Conservation (phyloP, 495 filamentous ascomycete species). For the Hyaloscypha finlandica region DNA sequence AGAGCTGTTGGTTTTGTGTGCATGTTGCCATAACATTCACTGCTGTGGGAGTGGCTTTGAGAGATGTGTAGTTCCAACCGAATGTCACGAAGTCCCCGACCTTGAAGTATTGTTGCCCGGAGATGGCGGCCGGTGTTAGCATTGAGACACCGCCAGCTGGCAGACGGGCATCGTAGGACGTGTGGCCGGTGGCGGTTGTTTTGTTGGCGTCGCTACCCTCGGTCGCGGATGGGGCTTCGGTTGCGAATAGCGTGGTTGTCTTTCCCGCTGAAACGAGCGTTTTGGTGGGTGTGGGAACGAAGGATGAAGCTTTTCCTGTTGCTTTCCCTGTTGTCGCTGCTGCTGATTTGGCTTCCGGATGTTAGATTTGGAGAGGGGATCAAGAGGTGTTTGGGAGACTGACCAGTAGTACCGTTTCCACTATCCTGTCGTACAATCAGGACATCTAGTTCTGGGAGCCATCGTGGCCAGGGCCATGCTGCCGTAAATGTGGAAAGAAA, state of each 20-base stretch:
- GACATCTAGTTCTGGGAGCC: constrained; percentile 35
- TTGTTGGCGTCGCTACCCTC: constrained; percentile 14
- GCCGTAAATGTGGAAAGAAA: constrained; percentile 48
- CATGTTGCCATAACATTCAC: constrained; percentile 84
- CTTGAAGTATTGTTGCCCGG: constrained; percentile 76
- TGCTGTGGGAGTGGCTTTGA: constrained; percentile 72
- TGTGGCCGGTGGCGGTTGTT: constrained; percentile 39
- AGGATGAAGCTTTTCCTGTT: background rate
- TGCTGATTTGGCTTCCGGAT: constrained; percentile 1
- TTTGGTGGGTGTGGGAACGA: background rate
- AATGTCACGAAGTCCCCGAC: constrained; percentile 85
- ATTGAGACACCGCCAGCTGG: constrained; percentile 78
- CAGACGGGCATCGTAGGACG: constrained; percentile 58
- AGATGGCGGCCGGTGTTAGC: constrained; percentile 65
- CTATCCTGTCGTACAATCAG: constrained; percentile 34
- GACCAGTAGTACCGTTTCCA: constrained; percentile 12
- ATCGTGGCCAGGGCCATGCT: constrained; percentile 53
- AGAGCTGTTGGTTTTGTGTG: constrained; percentile 62
- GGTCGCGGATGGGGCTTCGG: background rate
- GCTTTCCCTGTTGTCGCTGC: background rate
- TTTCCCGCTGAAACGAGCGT: background rate
- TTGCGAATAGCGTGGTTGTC: background rate
- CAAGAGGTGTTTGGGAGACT: background rate
- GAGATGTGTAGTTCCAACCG: constrained; percentile 92
- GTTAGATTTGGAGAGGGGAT: constrained; percentile 1